Base-by-base conservation (phyloP, 371 early-diverging fungal species). In the Circinella minor region DNA sequence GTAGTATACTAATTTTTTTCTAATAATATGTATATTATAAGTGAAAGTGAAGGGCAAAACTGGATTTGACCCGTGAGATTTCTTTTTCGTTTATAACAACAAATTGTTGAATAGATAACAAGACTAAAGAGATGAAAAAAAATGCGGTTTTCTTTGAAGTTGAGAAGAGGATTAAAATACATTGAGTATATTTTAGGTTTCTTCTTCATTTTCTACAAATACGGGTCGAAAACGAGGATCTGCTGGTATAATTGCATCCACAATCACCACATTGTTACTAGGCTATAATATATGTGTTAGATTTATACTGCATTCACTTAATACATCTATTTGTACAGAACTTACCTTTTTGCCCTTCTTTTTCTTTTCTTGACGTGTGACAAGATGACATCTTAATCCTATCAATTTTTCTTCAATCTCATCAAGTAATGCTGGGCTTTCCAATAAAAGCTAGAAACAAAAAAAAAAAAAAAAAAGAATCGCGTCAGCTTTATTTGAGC, bases 221-320 rank as follows among this genome's bases (percentile, higher is more conserved):
- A 46, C 7, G 17, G 46, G 63, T 39, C 18, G 7, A 36, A 18
- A 46, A 15, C 11, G 39, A 11, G 62, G 62, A 46, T 61, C 39
- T n/a, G 62, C 62, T 18, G 62, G 62, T 38, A 61, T 61, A 17
- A 61, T 61, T 10, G 62, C 62, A 18, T 61, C 62, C 39, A 61
- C 15, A 20, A 17, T 46, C 13, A 34, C 18, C 15, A 4, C 7
- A 8, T 61, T 39, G 15, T 15, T 36, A 43, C 60, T 59, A 36
- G 7, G 6, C 34, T 17, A 11, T 43, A 43, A 59, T 4, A 34
- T 59, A 20, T n/a, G n/a, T 10, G n/a, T 57, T 57, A 2, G 2
- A 20, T 15, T n/a, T 1, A n/a, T 34, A n/a, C 34, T 10, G 18
- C 57, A n/a, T n/a, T 34, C 27, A 27, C 27, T 9, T 18, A 38